A percentile compares a stretch with the other conserved stretches of the same genome.
phyloP scores from a whole-genome alignment of 2,329 filamentous ascomycete species.

The Ophiocordyceps polyrhachis-furcata region DNA sequence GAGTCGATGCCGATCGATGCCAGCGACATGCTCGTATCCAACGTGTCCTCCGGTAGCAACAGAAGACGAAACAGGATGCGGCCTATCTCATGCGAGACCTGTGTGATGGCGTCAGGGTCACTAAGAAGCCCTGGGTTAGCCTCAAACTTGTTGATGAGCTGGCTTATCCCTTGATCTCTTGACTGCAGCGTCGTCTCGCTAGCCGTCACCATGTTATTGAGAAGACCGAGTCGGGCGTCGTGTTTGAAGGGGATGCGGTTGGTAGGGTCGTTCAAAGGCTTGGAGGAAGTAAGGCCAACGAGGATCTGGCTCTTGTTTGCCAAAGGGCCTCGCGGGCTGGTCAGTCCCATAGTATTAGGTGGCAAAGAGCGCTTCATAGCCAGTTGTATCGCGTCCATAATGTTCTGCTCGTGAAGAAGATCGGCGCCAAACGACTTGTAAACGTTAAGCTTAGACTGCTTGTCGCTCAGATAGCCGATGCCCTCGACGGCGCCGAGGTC shows the following conservation, averaged over 20 bases:
- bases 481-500: slow-evolving; percentile 2
- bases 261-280: slow-evolving; percentile 1
- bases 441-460: slow-evolving; percentile 2
- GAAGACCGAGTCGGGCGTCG: slow-evolving; percentile 3
- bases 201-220: not conserved
- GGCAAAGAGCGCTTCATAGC: not conserved
- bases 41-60: slow-evolving; percentile 1
- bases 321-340: not conserved
- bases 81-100: slow-evolving; percentile 3
- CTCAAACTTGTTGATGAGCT: slow-evolving; percentile 3
- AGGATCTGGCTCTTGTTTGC: slow-evolving; percentile 1
- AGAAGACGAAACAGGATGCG: slow-evolving; percentile 3
- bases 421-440: slow-evolving; percentile 2
- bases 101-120: not conserved
- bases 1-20: slow-evolving; percentile 5
- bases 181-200: not conserved
- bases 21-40: slow-evolving; percentile 3
- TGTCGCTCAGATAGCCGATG: slow-evolving; percentile 1
- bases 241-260: slow-evolving; percentile 4
- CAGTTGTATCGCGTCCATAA: slow-evolving; percentile 3
- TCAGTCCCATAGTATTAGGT: not conserved
- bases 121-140: slow-evolving; percentile 1
- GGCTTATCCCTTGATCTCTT: slow-evolving; percentile 2
- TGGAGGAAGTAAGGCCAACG: slow-evolving; percentile 3
- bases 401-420: slow-evolving; percentile 2